These are phyloP conservation scores for Kwoniella dendrophila DNA, from an alignment of 768 basidiomycete species.

Conservation along the genomic window DNA sequence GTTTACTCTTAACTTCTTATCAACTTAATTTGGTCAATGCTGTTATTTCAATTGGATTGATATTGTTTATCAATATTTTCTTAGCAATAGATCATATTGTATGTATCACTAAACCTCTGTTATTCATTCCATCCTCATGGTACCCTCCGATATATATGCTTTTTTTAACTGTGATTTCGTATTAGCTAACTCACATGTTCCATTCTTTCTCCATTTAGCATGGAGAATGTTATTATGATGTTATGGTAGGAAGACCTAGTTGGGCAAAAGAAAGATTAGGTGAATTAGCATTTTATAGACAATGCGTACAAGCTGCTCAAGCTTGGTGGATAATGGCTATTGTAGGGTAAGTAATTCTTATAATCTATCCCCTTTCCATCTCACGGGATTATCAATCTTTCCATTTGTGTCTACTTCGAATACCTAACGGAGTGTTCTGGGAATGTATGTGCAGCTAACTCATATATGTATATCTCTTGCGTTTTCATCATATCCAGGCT, in stretches of 20 bases:
- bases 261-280: conserved; percentile 20
- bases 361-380: too few species aligned
- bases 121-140: background rate
- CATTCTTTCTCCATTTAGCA: conserved; percentile 3
- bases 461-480: too few species aligned
- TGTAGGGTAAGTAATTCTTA: conserved; percentile 61
- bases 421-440: too few species aligned
- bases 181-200: background rate
- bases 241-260: conserved; percentile 9
- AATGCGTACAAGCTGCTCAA: conserved; percentile 18
- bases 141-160: too few species aligned
- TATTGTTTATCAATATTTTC: conserved; percentile 11
- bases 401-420: too few species aligned
- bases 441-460: too few species aligned
- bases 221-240: conserved; percentile 21
- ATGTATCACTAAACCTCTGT: background rate
- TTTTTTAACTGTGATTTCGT: too few species aligned
- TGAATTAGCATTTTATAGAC: conserved; percentile 21
- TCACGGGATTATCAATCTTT: too few species aligned
- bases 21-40: conserved; percentile 1
- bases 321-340: conserved; percentile 28
- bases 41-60: background rate
- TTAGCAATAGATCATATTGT: conserved; percentile 26
- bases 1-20: conserved; percentile 8
- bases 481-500: too few species aligned